Evolutionary conservation across 2,329 filamentous ascomycete species (phyloP).

Genomic region (Hymenoscyphus linearis): DNA sequence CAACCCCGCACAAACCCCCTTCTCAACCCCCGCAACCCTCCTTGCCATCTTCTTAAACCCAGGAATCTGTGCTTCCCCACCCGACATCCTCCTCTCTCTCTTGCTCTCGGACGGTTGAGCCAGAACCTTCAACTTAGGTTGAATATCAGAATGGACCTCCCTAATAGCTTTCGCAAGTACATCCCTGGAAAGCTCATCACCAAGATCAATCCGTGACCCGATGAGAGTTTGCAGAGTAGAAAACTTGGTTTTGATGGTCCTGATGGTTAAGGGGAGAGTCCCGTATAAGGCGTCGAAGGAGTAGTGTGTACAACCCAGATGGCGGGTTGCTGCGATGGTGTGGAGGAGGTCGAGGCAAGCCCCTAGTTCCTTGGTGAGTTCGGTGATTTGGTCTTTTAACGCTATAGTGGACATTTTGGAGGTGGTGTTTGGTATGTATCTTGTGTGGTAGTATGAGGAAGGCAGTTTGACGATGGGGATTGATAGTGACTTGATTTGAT

Average conservation of each 20-base stretch:
- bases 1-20: no score
- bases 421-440: not conserved
- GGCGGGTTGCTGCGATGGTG: slow-evolving; percentile 13
- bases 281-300: slow-evolving; percentile 16
- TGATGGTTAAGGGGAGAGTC: slow-evolving; percentile 5
- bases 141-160: slow-evolving; percentile 11
- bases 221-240: slow-evolving; percentile 9
- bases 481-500: not conserved
- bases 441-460: not conserved
- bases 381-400: slow-evolving; percentile 15
- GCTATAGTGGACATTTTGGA: slow-evolving; percentile 18
- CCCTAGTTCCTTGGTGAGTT: slow-evolving; percentile 12
- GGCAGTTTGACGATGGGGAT: not conserved
- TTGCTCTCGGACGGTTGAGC: slow-evolving; percentile 5
- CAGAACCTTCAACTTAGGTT: slow-evolving; percentile 13
- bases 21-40: slow-evolving; percentile 8
- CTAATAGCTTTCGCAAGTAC: slow-evolving; percentile 6
- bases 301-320: slow-evolving; percentile 12
- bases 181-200: slow-evolving; percentile 13
- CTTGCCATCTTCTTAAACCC: slow-evolving; percentile 14
- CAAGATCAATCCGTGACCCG: slow-evolving; percentile 21
- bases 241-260: slow-evolving; percentile 11
- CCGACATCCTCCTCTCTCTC: not conserved
- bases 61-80: slow-evolving; percentile 7
- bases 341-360: slow-evolving; percentile 15